Base-by-base conservation (phyloP, 805 yeast genomes). In the Ogataea trehaloabstinens region DNA sequence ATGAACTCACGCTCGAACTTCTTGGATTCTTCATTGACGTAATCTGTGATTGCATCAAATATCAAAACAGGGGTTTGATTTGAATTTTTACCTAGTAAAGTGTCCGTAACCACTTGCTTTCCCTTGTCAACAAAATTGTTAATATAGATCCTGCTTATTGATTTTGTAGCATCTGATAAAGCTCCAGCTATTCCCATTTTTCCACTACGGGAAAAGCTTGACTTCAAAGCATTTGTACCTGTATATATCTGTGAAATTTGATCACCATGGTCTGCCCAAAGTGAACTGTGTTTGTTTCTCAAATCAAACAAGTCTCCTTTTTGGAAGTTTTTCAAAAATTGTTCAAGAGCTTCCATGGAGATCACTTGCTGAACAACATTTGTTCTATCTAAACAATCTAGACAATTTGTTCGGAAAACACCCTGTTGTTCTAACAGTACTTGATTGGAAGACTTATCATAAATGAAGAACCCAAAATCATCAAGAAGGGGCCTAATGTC, bases 251-350 rank as follows among this genome's bases (percentile, higher is more conserved):
- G 95, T 2, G 96, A 87, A 4, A 93, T 81, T 49, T 88, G 95
- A 61, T 93, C 99, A 40, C 99, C 99, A 61, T 93, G 93, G 60
- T 93, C 96, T 1, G 99, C 99, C 99, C 99, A 93, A 15, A 93
- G 66, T 5, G 85, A 76, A 49, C 90, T 86, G 49, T 90, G 96
- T 39, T 81, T 82, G n/a, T 70, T 63, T 57, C 80, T 73, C 19
- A 86, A 65, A 15, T 81, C 91, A 18, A 74, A 42, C 16, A 31
- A 25, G 30, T 48, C 52, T 4, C 60, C 49, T 7, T 54, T 46
- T 28, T 64, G 51, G 34, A 68, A 48, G 22, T 63, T 61, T 35
- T 67, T 67, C 21, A 77, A 45, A 46, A 79, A 75, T 6, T 70
- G 63, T 41, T 82, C 78, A 30, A 93, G 63, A 3, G 89, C 85